Evolutionary conservation across 2,329 filamentous ascomycete genomes (phyloP).

Genomic region (Fusarium denticulatum): DNA sequence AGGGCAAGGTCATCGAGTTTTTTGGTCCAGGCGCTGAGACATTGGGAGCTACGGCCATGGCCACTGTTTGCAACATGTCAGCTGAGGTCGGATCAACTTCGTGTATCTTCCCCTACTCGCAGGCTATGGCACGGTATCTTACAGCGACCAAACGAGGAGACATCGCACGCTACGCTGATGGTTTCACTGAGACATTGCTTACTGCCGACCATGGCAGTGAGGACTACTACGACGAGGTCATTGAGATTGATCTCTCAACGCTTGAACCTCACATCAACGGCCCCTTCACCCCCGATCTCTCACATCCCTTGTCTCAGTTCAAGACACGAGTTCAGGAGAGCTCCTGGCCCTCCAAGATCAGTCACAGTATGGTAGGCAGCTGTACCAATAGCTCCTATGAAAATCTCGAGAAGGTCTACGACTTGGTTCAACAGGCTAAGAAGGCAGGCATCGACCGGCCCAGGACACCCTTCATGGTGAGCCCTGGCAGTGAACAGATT

Average conservation of each 20-base stretch:
- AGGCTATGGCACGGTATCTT: slow-evolving; percentile 47
- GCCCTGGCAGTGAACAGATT: slow-evolving; percentile 96
- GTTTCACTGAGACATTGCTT: background rate
- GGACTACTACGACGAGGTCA: slow-evolving; percentile 46
- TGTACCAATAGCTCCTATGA: slow-evolving; percentile 91
- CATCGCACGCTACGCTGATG: slow-evolving; percentile 23
- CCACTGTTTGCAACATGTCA: slow-evolving; percentile 51
- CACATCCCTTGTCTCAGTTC: slow-evolving; percentile 97
- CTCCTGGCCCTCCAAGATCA: slow-evolving; percentile 90
- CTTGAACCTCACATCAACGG: slow-evolving; percentile 99
- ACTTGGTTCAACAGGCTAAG: slow-evolving; percentile 80
- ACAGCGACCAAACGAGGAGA: slow-evolving; percentile 42
- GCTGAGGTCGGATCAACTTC: slow-evolving; percentile 51
- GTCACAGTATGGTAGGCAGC: slow-evolving; percentile 94
- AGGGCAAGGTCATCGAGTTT: slow-evolving; percentile 50
- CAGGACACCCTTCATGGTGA: slow-evolving; percentile 92
- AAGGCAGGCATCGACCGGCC: slow-evolving; percentile 86
- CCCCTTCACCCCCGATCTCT: slow-evolving; percentile 97
- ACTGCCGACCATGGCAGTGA: slow-evolving; percentile 34
- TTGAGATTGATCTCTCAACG: slow-evolving; percentile 64
- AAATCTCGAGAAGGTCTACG: slow-evolving; percentile 95
- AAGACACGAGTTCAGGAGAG: slow-evolving; percentile 91
- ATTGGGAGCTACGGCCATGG: slow-evolving; percentile 50
- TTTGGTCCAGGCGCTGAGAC: slow-evolving; percentile 48
- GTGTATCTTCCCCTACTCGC: slow-evolving; percentile 50